phyloP scores from a whole-genome alignment of 2,329 filamentous ascomycete species.

The Colletotrichum costaricense region DNA sequence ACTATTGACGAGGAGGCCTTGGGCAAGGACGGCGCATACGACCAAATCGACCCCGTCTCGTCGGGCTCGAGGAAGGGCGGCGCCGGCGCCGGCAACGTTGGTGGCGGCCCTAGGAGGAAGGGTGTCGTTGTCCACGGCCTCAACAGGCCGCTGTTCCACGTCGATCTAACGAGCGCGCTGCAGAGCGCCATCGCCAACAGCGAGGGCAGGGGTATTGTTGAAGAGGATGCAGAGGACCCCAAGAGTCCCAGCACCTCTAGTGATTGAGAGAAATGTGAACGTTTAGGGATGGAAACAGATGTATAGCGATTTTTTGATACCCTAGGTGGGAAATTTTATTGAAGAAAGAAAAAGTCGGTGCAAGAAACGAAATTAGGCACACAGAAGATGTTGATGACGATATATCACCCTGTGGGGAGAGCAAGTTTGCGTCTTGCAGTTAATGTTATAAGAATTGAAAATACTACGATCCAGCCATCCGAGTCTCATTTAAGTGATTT shows the following conservation, averaged over 20 bases:
- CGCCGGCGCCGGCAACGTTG: slow-evolving; percentile 27
- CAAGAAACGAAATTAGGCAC: not conserved
- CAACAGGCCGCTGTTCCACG: slow-evolving; percentile 92
- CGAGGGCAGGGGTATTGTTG: slow-evolving; percentile 61
- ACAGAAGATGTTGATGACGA: not conserved
- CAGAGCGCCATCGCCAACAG: slow-evolving; percentile 88
- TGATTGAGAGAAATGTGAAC: not conserved
- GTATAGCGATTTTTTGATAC: slow-evolving; percentile 33
- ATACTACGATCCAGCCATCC: too few species aligned
- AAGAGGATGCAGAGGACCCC: not conserved
- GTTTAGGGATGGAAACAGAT: slow-evolving; percentile 5
- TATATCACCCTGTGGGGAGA: not conserved
- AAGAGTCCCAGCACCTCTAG: slow-evolving; percentile 24
- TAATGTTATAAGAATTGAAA: not conserved
- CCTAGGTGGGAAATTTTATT: slow-evolving; percentile 18
- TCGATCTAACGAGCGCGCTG: slow-evolving; percentile 89
- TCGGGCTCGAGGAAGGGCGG: slow-evolving; percentile 2
- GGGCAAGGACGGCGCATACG: slow-evolving; percentile 45
- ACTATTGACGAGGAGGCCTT: slow-evolving; percentile 48
- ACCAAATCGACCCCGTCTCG: slow-evolving; percentile 44
- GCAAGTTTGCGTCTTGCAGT: not conserved
- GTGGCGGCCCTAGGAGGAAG: slow-evolving; percentile 54
- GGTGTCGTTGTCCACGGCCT: slow-evolving; percentile 83
- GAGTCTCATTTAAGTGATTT: too few species aligned
- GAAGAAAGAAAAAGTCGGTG: slow-evolving; percentile 2